phyloP scores from a whole-genome alignment of 2,329 filamentous ascomycete genomes.

The Ophiostoma ulmi region DNA sequence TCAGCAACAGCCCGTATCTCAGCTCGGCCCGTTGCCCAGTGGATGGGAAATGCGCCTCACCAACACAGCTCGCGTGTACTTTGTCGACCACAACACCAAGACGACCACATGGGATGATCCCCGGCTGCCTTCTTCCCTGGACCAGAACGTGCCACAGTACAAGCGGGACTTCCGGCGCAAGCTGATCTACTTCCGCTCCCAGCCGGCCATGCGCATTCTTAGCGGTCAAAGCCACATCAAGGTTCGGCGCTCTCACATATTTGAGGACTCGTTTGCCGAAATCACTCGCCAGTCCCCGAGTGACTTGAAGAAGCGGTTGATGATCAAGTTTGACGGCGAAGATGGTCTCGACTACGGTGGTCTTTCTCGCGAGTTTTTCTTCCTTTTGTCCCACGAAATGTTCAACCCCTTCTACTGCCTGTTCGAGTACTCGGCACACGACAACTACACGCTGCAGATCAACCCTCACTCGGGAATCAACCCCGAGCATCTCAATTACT shows the following conservation, averaged over 20 bases:
- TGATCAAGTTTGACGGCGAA: constrained; percentile 99
- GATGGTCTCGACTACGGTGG: constrained; percentile 97
- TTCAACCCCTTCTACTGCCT: constrained; percentile 99
- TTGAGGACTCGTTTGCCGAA: constrained; percentile 97
- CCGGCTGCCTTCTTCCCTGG: constrained; percentile 85
- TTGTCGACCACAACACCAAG: constrained; percentile 99
- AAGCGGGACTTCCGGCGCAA: constrained; percentile 98
- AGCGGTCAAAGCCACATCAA: constrained; percentile 98
- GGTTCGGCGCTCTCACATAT: constrained; percentile 91
- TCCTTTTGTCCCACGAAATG: constrained; percentile 98
- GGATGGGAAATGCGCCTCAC: constrained; percentile 99
- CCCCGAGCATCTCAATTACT: constrained; percentile 98
- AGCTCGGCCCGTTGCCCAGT: constrained; percentile 88
- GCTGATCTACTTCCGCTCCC: constrained; percentile 97
- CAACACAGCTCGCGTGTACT: constrained; percentile 96
- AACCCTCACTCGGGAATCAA: constrained; percentile 99
- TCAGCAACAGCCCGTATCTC: constrained; percentile 95
- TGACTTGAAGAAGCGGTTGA: constrained; percentile 94
- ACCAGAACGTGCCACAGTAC: constrained; percentile 98
- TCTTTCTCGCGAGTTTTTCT: constrained; percentile 98
- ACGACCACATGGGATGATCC: constrained; percentile 99
- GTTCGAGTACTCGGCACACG: constrained; percentile 98
- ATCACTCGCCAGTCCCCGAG: constrained; percentile 94
- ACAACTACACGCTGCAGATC: constrained; percentile 99
- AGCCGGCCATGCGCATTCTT: constrained; percentile 90